Evolutionary conservation across 2,329 filamentous ascomycete genomes (phyloP).

Genomic region (Huntiella decipiens): DNA sequence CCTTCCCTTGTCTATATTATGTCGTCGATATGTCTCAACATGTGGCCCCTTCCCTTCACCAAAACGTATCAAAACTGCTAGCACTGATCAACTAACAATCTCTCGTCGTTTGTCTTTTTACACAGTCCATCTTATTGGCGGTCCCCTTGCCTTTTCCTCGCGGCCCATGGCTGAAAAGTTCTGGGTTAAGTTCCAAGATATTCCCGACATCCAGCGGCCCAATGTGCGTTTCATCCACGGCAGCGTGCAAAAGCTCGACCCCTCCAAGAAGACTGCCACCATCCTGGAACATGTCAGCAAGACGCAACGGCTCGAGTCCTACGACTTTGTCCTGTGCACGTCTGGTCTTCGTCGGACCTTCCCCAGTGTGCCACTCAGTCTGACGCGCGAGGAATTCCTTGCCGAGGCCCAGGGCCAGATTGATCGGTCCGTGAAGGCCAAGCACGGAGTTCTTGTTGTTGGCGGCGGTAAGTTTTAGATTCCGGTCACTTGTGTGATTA

Average conservation of each 20-base stretch:
- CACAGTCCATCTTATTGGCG: slow-evolving; percentile 56
- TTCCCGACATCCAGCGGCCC: slow-evolving; percentile 44
- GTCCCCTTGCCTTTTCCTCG: slow-evolving; percentile 50
- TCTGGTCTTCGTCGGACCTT: slow-evolving; percentile 51
- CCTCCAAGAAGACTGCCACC: slow-evolving; percentile 36
- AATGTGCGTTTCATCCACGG: slow-evolving; percentile 48
- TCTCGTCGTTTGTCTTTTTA: slow-evolving; percentile 1
- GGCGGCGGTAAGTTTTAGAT: slow-evolving; percentile 31
- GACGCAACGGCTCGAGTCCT: slow-evolving; percentile 26
- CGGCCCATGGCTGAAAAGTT: slow-evolving; percentile 43
- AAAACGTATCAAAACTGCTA: background rate
- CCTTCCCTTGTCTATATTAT: no score
- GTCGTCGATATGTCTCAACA: background rate
- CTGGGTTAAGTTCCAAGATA: slow-evolving; percentile 51
- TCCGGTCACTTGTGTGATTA: background rate
- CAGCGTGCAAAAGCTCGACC: slow-evolving; percentile 40
- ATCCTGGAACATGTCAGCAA: slow-evolving; percentile 31
- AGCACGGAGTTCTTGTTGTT: slow-evolving; percentile 48
- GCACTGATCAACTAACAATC: background rate
- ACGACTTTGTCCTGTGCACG: slow-evolving; percentile 60
- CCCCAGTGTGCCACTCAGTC: slow-evolving; percentile 52
- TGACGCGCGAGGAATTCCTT: slow-evolving; percentile 42
- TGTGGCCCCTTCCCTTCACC: no score
- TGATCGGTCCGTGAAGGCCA: slow-evolving; percentile 29
- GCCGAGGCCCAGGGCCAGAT: slow-evolving; percentile 43